Evolutionary conservation across 2,329 filamentous ascomycete species (phyloP), one percentile per base, ranked within the genome.

Genomic region (Volutella citrinella): DNA sequence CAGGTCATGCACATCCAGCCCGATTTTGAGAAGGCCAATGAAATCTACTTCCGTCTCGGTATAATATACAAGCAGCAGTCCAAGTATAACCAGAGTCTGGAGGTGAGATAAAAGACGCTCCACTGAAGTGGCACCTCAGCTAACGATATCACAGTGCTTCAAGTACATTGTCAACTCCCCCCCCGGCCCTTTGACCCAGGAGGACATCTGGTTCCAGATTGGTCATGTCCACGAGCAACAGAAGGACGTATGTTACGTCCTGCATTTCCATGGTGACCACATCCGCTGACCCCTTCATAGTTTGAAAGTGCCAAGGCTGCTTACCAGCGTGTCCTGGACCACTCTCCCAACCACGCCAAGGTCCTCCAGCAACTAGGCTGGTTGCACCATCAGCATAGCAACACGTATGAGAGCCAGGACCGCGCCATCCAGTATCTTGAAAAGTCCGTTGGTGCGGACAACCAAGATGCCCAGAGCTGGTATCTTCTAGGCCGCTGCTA

Each of bases 171-270:
- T 97, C 45, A 84, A 79, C 49, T 90, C 95, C 33, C 91, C 93
- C 18, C 93, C 93, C 4, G 82, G 87, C 5, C 93, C 93, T 4
- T 65, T 98, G 51, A 96, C 90, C 0, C 90, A 97, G 61, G 91
- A 97, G 62, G 93, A 98, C 53, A 98, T 98, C 41, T 97, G 91
- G 91, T 98, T 98, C 70, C 93, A 98, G 64, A 97, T 98, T 56
- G 93, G 93, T 17, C 93, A 98, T 61, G 93, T 98, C 30, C 90
- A 98, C 55, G 93, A 98, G 60, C 93, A 97, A 56, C 91, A 97
- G 64, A 97, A 97, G 74, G 93, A 98, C 56, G 90, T 95, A 73
- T 68, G 88, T 74, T 12, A n/a, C n/a, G 7, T 12, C 5, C n/a
- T n/a, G n/a, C n/a, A n/a, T n/a, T n/a, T n/a, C n/a, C n/a, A n/a